phyloP scores from a whole-genome alignment of 1,284 basidiomycete genomes.

The Chalciporus piperatoides region DNA sequence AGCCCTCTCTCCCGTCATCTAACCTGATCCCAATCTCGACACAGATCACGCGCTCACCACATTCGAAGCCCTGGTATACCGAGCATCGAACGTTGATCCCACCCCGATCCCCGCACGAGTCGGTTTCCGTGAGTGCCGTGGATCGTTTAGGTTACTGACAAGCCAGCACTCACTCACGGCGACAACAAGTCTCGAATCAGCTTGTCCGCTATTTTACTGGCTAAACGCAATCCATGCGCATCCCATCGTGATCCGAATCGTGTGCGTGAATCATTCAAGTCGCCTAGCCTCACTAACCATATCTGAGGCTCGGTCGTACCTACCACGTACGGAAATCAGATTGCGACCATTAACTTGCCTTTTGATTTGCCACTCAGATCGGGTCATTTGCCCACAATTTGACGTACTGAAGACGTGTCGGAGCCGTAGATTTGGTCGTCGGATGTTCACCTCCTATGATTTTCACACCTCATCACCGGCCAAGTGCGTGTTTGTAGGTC shows the following conservation, averaged over 20 bases:
- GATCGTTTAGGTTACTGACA: background rate
- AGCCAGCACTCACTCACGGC: background rate
- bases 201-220: background rate
- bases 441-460: slow-evolving; percentile 21
- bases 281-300: slow-evolving; percentile 12
- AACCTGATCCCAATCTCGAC: slow-evolving; percentile 25
- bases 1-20: slow-evolving; percentile 8
- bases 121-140: slow-evolving; percentile 6
- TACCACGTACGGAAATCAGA: slow-evolving; percentile 22
- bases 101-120: slow-evolving; percentile 23
- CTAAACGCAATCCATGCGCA: background rate
- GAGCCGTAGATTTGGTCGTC: slow-evolving; percentile 17
- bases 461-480: slow-evolving; percentile 28
- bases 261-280: slow-evolving; percentile 9
- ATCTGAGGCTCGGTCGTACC: slow-evolving; percentile 7
- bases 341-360: slow-evolving; percentile 21
- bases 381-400: slow-evolving; percentile 15
- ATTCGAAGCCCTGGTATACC: slow-evolving; percentile 2
- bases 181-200: background rate
- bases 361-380: slow-evolving; percentile 25
- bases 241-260: slow-evolving; percentile 22
- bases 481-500: background rate
- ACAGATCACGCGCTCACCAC: slow-evolving; percentile 28
- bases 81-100: slow-evolving; percentile 12
- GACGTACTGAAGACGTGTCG: slow-evolving; percentile 30